Evolutionary conservation across 208 protist species (phyloP), one percentile per base, ranked within the genome.

Genomic region (Acanthamoeba healyi): DNA sequence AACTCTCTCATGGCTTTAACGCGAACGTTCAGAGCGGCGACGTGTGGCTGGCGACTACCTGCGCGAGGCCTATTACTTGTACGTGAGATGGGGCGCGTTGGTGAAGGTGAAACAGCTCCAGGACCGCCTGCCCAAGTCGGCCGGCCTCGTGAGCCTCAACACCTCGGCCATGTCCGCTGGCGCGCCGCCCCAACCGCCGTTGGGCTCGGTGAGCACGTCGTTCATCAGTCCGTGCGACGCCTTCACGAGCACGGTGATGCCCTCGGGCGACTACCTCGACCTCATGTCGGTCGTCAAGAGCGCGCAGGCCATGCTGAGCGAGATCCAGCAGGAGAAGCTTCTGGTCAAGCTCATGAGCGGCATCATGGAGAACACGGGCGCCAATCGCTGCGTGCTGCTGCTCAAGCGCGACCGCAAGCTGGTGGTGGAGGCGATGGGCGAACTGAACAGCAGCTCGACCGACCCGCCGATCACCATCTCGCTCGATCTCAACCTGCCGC

Each of bases 301-400:
- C 42, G 9, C 77, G 38, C 77, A 86, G 42, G 77, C 77, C 14
- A 9, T 86, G 77, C 51, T 86, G 40, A 56, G 77, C 42, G 77
- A 86, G 77, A n/a, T 86, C 40, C 40, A 86, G 61, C 61, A 49
- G n/a, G 77, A 86, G n/a, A 86, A 86, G 77, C 51, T 86, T 36
- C n/a, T 86, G 51, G 77, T 9, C 51, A 86, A 86, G 40, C 77
- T 86, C 77, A 86, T 86, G 77, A 56, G 44, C 77, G 51, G 77
- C 34, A 22, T 86, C n/a, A 54, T 86, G 38, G 77, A 86, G 51
- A 86, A 86, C 34, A 86, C 77, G 42, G 77, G 77, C 42, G 77
- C 77, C n/a, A n/a, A 56, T 24, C 42, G 51, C 24, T 86, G 77
- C 34, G 1, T 86, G 32, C 42, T 86, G 29, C 42, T 86, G 42